phyloP scores from a whole-genome alignment of 805 yeast species.

The Blastobotrys terrestris region DNA sequence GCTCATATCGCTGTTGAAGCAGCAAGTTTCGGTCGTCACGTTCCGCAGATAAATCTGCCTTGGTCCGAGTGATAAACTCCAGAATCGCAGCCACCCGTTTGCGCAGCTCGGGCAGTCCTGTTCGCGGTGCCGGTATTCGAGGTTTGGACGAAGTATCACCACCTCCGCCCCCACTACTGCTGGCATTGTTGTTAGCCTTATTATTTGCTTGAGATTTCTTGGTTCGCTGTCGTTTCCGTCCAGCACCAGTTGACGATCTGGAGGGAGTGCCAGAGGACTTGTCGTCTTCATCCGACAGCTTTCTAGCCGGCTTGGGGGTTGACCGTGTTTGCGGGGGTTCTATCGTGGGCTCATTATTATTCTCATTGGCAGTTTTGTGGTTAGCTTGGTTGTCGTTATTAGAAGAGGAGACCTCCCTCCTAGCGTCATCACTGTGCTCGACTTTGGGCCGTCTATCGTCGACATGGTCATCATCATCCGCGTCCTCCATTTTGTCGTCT shows the following conservation, averaged over 20 bases:
- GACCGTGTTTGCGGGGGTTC: background rate
- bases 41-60: slow-evolving; percentile 73
- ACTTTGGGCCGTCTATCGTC: background rate
- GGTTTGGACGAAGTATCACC: slow-evolving; percentile 62
- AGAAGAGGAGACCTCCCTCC: background rate
- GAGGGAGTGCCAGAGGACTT: background rate
- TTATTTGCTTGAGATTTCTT: slow-evolving; percentile 1
- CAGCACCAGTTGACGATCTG: background rate
- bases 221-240: slow-evolving; percentile 1
- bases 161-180: slow-evolving; percentile 3
- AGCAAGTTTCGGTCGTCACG: slow-evolving; percentile 51
- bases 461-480: slow-evolving; percentile 18
- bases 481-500: slow-evolving; percentile 3
- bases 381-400: background rate
- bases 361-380: background rate
- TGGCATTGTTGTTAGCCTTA: background rate
- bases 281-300: background rate
- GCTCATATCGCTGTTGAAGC: slow-evolving; percentile 32
- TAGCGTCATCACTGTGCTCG: background rate
- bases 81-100: slow-evolving; percentile 83
- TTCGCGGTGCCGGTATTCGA: slow-evolving; percentile 69
- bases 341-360: background rate
- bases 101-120: slow-evolving; percentile 76
- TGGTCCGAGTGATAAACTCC: slow-evolving; percentile 86
- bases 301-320: background rate